Percentiles rank a stretch among this genome's conserved stretches.
These are phyloP conservation scores for Yamadazyma atmosphaerica DNA, from an alignment of 1,139 yeast genomes.

Conservation along the genomic window DNA sequence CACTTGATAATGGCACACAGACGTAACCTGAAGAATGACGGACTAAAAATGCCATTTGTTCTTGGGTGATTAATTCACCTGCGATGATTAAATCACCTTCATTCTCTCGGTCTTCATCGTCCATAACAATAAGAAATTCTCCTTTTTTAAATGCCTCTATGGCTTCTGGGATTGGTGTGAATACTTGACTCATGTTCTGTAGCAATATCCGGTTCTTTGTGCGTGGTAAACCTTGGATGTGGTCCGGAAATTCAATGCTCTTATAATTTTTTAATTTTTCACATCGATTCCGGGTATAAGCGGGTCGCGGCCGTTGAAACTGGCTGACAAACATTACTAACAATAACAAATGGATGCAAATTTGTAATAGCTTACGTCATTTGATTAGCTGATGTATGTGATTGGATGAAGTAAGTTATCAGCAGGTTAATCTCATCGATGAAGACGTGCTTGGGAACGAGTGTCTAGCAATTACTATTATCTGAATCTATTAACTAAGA, in stretches of 20 bases:
- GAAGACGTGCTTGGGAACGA: too few species aligned
- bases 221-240: too few species aligned
- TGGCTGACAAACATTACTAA: not conserved
- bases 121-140: conserved; percentile 91
- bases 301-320: not conserved
- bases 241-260: too few species aligned
- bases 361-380: too few species aligned
- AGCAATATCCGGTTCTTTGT: not conserved
- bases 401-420: too few species aligned
- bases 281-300: not conserved
- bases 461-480: too few species aligned
- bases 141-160: conserved; percentile 81
- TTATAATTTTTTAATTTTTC: not conserved
- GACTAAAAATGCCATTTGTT: conserved; percentile 93
- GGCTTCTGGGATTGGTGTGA: conserved; percentile 70
- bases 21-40: conserved; percentile 90
- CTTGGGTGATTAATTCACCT: conserved; percentile 75
- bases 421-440: too few species aligned
- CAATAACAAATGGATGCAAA: too few species aligned
- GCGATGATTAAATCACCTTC: conserved; percentile 97
- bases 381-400: too few species aligned
- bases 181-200: conserved; percentile 20
- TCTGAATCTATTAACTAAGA: too few species aligned
- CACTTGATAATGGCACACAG: conserved; percentile 83
- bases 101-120: conserved; percentile 92